Evolutionary conservation across 345 rosid genomes (phyloP).

Genomic region (Citrus maxima): DNA sequence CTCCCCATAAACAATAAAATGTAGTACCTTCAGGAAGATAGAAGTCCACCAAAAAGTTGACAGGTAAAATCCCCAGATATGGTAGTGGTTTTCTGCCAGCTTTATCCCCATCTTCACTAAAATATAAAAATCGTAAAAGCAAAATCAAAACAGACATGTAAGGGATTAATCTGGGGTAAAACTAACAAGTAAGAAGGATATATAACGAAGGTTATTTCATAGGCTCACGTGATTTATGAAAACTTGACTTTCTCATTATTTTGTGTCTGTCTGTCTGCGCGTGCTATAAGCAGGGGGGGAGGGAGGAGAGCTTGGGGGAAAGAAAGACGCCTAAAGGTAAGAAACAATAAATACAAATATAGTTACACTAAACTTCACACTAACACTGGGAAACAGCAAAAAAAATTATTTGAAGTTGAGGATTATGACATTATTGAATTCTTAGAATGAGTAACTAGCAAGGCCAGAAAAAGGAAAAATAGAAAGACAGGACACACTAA

Average conservation of each 20-base stretch:
- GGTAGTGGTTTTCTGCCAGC: not conserved
- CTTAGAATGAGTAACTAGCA: not conserved
- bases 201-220: not conserved
- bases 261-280: not conserved
- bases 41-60: not conserved
- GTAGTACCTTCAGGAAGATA: conserved; percentile 6
- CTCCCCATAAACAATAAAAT: not conserved
- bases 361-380: not conserved
- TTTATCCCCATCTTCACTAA: not conserved
- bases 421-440: not conserved
- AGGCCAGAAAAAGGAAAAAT: not conserved
- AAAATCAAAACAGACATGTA: not conserved
- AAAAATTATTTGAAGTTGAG: not conserved
- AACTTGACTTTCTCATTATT: not conserved
- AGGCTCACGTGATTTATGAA: not conserved
- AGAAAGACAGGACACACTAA: not conserved
- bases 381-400: not conserved
- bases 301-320: not conserved
- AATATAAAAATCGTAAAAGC: not conserved
- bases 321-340: not conserved
- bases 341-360: not conserved
- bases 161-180: not conserved
- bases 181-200: not conserved
- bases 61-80: not conserved
- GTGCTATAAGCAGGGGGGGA: too few species aligned